These are phyloP conservation scores for Rhodomyrtus tomentosa DNA, from an alignment of 345 rosid genomes.

Conservation along the genomic window DNA sequence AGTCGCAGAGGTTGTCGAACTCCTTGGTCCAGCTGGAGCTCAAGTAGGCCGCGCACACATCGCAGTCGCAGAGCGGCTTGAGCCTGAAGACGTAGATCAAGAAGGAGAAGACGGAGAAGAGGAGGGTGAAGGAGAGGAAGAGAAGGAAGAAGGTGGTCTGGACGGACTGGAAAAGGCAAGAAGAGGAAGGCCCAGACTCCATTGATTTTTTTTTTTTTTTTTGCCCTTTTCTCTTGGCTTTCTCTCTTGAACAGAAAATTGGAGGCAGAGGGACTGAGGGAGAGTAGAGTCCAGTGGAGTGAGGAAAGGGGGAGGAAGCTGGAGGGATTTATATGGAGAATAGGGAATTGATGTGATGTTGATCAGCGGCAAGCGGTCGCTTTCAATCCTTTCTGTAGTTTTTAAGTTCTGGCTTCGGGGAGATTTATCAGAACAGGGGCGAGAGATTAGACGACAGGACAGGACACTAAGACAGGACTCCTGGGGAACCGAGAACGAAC, in stretches of 20 bases:
- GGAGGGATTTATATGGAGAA: background rate
- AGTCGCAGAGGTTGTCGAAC: conserved; percentile 35
- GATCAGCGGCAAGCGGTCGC: background rate
- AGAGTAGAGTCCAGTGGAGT: too few species aligned
- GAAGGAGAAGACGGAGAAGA: conserved; percentile 16
- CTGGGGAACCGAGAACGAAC: background rate
- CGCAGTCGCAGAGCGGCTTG: conserved; percentile 26
- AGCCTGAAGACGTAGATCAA: conserved; percentile 17
- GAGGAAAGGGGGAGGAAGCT: background rate
- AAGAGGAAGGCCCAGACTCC: background rate
- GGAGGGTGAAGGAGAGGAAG: conserved; percentile 19
- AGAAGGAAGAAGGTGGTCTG: conserved; percentile 4
- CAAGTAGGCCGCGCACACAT: conserved; percentile 18
- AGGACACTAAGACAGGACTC: accelerated
- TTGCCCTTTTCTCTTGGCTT: background rate
- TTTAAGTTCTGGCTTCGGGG: background rate
- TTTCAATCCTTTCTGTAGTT: background rate
- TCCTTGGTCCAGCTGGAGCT: conserved; percentile 20
- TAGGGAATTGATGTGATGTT: background rate
- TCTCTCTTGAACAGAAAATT: background rate
- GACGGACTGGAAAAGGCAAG: conserved; percentile 3
- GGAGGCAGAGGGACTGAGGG: background rate
- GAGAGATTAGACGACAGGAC: background rate
- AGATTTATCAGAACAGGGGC: background rate
- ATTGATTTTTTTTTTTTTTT: too few species aligned